A percentile compares a stretch with the other conserved stretches of the same genome.
phyloP scores from a whole-genome alignment of 2,329 filamentous ascomycete genomes.

The Curvularia spicifera region DNA sequence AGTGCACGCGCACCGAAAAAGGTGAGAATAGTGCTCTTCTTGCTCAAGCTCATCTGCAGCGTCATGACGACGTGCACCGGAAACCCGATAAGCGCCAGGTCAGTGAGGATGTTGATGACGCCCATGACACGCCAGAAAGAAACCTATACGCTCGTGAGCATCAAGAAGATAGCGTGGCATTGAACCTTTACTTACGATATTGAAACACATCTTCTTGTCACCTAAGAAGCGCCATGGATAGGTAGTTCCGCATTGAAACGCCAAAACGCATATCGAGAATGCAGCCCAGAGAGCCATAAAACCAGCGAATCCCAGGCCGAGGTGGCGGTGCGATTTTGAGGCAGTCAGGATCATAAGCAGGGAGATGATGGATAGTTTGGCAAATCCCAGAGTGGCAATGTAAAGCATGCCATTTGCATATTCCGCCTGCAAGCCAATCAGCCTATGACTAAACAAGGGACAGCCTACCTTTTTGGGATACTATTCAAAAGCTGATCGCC shows the following conservation, averaged over 20 bases:
- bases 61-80: conserved; percentile 45
- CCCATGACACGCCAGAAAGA: conserved; percentile 43
- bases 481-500: no score
- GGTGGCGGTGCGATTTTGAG: conserved; percentile 36
- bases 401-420: conserved; percentile 47
- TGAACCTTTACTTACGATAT: conserved; percentile 28
- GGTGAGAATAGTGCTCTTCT: conserved; percentile 44
- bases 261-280: conserved; percentile 35
- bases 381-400: conserved; percentile 43
- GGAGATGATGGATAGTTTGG: conserved; percentile 47
- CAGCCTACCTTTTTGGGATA: no score
- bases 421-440: conserved; percentile 32
- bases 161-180: no score
- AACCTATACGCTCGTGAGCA: conserved; percentile 17
- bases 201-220: conserved; percentile 24
- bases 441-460: not conserved
- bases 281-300: conserved; percentile 44
- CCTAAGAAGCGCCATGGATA: conserved; percentile 38
- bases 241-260: conserved; percentile 42
- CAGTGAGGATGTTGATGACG: conserved; percentile 44
- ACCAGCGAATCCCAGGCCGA: conserved; percentile 34
- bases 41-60: conserved; percentile 44
- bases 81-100: conserved; percentile 42
- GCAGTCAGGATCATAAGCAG: conserved; percentile 45
- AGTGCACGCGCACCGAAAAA: conserved; percentile 44